Base-by-base conservation (phyloP, 805 yeast species). In the Myxozyma monticola region DNA sequence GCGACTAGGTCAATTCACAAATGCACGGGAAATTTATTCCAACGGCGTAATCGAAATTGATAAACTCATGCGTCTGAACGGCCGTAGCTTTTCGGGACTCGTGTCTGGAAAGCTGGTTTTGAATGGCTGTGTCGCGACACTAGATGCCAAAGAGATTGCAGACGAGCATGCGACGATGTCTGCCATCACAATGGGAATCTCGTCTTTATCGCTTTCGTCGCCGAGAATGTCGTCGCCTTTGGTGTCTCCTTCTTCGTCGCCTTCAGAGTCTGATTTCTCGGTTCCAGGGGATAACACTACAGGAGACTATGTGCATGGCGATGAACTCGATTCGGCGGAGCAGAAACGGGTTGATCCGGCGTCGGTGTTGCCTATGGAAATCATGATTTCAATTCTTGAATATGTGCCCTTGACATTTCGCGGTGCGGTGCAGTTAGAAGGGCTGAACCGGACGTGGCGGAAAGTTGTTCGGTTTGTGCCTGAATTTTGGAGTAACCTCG, bases 101-200 rank as follows among this genome's bases (percentile, higher is more conserved):
- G 43, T 36, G 22, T 42, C 48, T 2, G 52, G 52, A 9, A 42
- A 33, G 12, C 22, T 41, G 20, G 52, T 48, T 14, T 22, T 48
- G 20, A 30, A 29, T 12, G 52, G 48, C 7, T 42, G 34, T 15
- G 31, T 48, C 18, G 20, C 14, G 21, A 28, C 42, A 21, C 40
- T 47, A 20, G 48, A 45, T n/a, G 30, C 48, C 22, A 37, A 37
- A n/a, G 24, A 30, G 30, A 22, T n/a, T n/a, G 29, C 38, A 4
- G 20, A 21, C 7, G 17, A 15, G 10, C 9, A 22, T 7, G 35
- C 14, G 21, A 21, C 35, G 22, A 30, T 44, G 14, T 36, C 40
- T 1, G 33, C 18, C 15, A 41, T 39, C 20, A 34, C 40, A 9
- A n/a, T 15, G 34, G 38, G 28, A 1, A 28, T 39, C 22, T 29